Conservation (phyloP, 2,329 filamentous ascomycete species). For the Stromatinia cepivora region DNA sequence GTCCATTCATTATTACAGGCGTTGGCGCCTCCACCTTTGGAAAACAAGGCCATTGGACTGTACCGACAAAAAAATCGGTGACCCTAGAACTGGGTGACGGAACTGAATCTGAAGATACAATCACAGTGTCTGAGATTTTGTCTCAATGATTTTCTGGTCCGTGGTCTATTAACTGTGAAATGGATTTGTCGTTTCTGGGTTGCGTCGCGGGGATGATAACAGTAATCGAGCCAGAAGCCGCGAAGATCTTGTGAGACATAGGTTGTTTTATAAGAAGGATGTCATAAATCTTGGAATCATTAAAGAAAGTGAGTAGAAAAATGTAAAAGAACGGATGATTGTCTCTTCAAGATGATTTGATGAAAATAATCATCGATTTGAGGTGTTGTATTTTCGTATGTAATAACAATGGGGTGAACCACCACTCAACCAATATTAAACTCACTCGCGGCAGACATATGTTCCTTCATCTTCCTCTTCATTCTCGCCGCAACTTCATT, state of each 20-base stretch:
- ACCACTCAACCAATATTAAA: constrained; percentile 62
- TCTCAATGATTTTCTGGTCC: background rate
- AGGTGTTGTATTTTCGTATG: background rate
- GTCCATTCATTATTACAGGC: background rate
- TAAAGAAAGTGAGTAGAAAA: background rate
- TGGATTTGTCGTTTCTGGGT: too few species aligned
- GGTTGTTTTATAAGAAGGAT: background rate
- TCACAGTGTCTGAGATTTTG: background rate
- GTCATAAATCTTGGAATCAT: background rate
- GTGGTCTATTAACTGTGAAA: too few species aligned
- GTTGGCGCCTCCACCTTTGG: background rate
- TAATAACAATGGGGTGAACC: background rate
- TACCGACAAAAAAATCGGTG: background rate
- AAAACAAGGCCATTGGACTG: background rate
- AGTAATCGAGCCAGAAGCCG: background rate
- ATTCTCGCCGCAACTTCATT: constrained; percentile 63
- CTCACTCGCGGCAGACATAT: constrained; percentile 59
- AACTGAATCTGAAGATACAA: background rate
- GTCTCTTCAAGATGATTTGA: background rate
- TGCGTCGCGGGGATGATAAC: too few species aligned
- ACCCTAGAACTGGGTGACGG: background rate
- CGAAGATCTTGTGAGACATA: background rate
- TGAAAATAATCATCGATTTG: background rate
- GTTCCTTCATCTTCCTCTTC: constrained; percentile 61
- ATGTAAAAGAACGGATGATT: background rate